These are phyloP conservation scores for Penicillium sp. DNA, from an alignment of 2,329 filamentous ascomycete species.

Conservation along the genomic window DNA sequence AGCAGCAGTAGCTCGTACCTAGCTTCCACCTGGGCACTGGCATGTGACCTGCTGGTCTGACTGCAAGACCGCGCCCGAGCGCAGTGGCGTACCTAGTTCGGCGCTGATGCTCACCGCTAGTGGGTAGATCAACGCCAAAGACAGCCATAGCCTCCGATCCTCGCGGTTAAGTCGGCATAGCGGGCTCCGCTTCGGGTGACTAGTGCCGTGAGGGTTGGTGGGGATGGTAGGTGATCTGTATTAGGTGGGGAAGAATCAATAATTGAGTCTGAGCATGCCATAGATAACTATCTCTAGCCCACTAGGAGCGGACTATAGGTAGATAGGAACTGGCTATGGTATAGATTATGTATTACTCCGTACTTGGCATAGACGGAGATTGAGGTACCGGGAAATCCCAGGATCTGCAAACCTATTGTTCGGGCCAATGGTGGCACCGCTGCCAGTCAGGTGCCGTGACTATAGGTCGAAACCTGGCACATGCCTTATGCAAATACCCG, in stretches of 20 bases:
- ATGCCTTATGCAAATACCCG: too few species aligned
- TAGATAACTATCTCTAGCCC: background rate
- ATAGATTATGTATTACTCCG: too few species aligned
- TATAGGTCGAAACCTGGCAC: too few species aligned
- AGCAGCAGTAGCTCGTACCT: background rate
- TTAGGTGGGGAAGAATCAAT: background rate
- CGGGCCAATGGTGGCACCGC: background rate
- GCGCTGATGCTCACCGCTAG: slow-evolving; percentile 16
- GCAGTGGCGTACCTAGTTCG: background rate
- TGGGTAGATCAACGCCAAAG: slow-evolving; percentile 18
- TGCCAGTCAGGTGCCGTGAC: background rate
- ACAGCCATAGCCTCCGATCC: slow-evolving; percentile 16
- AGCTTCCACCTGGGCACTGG: background rate
- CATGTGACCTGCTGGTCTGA: slow-evolving; percentile 22
- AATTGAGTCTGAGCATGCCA: background rate
- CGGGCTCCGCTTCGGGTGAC: slow-evolving; percentile 11
- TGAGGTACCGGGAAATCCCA: background rate
- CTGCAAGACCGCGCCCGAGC: slow-evolving; percentile 8
- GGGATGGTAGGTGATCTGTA: background rate
- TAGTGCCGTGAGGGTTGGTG: slow-evolving; percentile 10
- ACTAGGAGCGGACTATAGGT: background rate
- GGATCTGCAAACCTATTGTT: slow-evolving; percentile 8
- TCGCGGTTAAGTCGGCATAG: slow-evolving; percentile 24
- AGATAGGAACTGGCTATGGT: background rate
- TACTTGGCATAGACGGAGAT: background rate